Evolutionary conservation across 257 asterid genomes (phyloP), one percentile per base, ranked within the genome.

Genomic region (Nicotiana sylvestris): DNA sequence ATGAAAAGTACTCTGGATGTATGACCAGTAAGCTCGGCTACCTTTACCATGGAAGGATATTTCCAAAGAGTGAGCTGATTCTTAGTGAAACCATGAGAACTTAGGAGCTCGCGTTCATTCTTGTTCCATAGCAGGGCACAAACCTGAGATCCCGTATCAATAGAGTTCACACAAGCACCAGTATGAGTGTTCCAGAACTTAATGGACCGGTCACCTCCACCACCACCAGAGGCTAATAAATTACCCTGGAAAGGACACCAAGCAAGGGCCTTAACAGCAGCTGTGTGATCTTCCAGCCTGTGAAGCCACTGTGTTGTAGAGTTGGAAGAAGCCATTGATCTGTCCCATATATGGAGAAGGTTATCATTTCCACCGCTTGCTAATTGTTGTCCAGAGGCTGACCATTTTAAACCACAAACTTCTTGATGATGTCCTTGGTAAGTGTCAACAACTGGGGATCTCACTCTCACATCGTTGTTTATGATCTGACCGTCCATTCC

Each of bases 1-100:
- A 91, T 90, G 17, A 86, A 78, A 58, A 91, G 91, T 78, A 91
- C 95, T 80, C 93, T 84, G 65, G 95, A 88, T 4, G 93, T 91
- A 77, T 91, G 93, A 57, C 95, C 93, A 13, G 87, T 87, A 43
- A 91, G 89, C 86, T 90, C 92, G 1, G 87, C 89, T 33, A 87
- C 64, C 87, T 85, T 90, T 78, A 87, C 93, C 95, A 91, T 86
- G 4, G 92, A 82, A 30, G 85, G 95, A 77, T 91, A 90, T 61
- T 91, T 91, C 92, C 91, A 89, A 1, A 91, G 88, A 15, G 88
- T 87, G 11, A 91, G 91, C 89, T 88, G 92, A 77, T 91, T 91
- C 80, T 84, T 66, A 1, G 90, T 89, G 82, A 89, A 91, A 1
- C 94, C 94, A 46, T 89, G 92, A 18, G 91, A 89, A 39, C 83